Base-by-base conservation (phyloP, 352 stramenopile species). In the Phytophthora nicotianae region DNA sequence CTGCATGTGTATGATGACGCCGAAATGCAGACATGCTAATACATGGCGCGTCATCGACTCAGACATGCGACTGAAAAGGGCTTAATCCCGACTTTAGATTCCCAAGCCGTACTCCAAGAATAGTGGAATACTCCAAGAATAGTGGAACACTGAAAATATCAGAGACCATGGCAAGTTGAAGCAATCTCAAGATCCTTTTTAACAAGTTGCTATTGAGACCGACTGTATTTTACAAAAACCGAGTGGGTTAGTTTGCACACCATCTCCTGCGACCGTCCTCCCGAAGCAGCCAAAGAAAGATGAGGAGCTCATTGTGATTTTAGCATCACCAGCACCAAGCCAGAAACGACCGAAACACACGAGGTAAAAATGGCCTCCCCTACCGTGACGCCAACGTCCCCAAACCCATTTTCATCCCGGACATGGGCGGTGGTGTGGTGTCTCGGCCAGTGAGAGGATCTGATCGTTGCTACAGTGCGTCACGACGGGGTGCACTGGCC, bases 391-490 rank as follows among this genome's bases (percentile, higher is more conserved):
- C 24, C 37, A 13, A 13, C 51, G 17, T 16, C 40, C 43, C 53
- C 58, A 72, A 21, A 72, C 59, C 63, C 51, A 26, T 62, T 67
- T 72, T 68, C 37, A 37, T 40, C 50, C 56, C 50, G 17, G 32
- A 56, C 50, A 72, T 72, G 63, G 63, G 63, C 19, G 63, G 63
- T 11, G 58, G 63, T 38, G 64, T 68, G 40, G 19, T 26, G 50
- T 72, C 64, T 68, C 64, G 64, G 40, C 58, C 64, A 8, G 26
- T 68, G n/a, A 52, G 64, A 60, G 19, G 64, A 59, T 16, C 32
- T 50, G 64, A 47, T 32, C 64, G 64, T 33, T 72, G 58, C 35
- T 72, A 72, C 64, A 72, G 64, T 72, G 58, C 58, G 57, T 45
- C 41, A 59, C 13, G 6, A 29, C 8, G 13, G 16, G 27, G 17